Base-by-base conservation (phyloP, 257 asterid species). In the Anisodus tanguticus region DNA sequence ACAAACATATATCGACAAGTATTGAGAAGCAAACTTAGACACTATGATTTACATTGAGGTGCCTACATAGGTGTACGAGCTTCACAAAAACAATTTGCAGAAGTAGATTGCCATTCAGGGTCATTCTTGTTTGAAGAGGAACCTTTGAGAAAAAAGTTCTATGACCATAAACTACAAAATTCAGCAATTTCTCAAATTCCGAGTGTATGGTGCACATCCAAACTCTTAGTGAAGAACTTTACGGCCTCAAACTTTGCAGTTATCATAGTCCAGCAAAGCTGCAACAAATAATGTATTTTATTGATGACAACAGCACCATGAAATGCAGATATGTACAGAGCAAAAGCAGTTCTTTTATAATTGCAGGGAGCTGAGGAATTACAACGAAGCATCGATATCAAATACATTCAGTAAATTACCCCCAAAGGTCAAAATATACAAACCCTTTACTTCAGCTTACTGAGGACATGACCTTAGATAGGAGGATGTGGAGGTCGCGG, bases 1-100 rank as follows among this genome's bases (percentile, higher is more conserved):
- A 72, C 31, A 13, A 12, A 26, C 64, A 76, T 53, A 77, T 77
- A 77, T 77, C 26, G 19, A 86, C 60, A 84, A 77, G 43, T 83
- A 82, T 41, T 60, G 63, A 76, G 62, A 51, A 57, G 78, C 43
- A 82, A 31, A 17, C 31, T 13, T 47, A n/a, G 59, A 47, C 22
- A 47, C 41, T 5, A 72, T 67, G 17, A 47, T 19, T 10, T n/a
- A 7, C 80, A 45, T 72, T 72, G n/a, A 72, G 59, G 80, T 47
- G 59, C 58, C 59, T 12, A n/a, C 80, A 45, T n/a, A 45, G 13
- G 80, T 47, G 16, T 45, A 47, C 2, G 59, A 72, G 79, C 58
- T 22, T 72, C 59, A 10, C 58, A 45, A 45, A 66, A 72, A 72
- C 16, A 72, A 72, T 45, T 45, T 71, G 58, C 80, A 45, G 35